A percentile compares a stretch with the other conserved stretches of the same genome.
These are phyloP conservation scores for Alternaria metachromatica DNA, from an alignment of 2,329 filamentous ascomycete species.

Conservation along the genomic window DNA sequence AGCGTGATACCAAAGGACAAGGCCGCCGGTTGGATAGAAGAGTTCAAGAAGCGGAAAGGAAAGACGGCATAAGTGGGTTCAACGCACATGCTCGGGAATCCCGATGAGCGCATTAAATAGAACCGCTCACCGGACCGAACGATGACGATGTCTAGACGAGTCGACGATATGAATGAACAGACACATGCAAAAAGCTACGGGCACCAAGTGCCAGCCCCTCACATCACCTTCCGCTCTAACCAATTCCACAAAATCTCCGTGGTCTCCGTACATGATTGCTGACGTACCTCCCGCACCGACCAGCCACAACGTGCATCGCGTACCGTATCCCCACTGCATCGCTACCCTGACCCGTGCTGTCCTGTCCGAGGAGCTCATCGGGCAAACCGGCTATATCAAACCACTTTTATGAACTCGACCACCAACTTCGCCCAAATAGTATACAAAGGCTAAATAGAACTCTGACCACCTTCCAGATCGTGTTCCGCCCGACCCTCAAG, in stretches of 20 bases:
- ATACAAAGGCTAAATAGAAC: background rate
- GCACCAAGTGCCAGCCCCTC: background rate
- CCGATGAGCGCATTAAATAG: background rate
- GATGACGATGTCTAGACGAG: background rate
- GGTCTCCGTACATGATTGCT: background rate
- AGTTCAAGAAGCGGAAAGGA: constrained; percentile 76
- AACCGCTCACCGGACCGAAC: background rate
- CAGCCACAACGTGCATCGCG: background rate
- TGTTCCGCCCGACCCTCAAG: background rate
- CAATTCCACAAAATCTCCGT: background rate
- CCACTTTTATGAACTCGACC: background rate
- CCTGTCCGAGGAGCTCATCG: background rate
- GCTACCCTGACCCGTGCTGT: background rate
- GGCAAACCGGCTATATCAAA: background rate
- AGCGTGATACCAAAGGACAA: constrained; percentile 78
- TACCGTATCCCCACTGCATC: background rate
- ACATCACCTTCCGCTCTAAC: background rate
- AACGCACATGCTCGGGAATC: background rate
- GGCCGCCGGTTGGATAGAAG: constrained; percentile 77
- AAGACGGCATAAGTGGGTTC: constrained; percentile 10
- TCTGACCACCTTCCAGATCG: background rate
- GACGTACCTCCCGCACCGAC: background rate
- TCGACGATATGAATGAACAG: background rate
- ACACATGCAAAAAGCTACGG: background rate
- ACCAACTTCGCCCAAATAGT: background rate